Evolutionary conservation across 2,329 filamentous ascomycete genomes (phyloP).

Genomic region (Fusarium metavorans): DNA sequence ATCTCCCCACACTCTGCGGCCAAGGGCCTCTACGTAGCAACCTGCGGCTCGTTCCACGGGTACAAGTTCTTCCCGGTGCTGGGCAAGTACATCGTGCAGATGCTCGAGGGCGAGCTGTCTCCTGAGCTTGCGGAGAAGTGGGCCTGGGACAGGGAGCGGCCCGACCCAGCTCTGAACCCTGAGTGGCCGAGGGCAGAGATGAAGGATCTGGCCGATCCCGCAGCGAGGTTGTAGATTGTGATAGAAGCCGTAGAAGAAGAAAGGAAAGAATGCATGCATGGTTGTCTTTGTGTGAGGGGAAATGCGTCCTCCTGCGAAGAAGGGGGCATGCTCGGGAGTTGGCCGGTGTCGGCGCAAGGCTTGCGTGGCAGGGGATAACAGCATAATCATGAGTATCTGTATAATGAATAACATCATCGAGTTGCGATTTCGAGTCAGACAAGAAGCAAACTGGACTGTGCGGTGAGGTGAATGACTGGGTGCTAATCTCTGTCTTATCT

Average conservation of each 20-base stretch:
- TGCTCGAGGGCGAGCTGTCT: slow-evolving; percentile 61
- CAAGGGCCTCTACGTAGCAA: slow-evolving; percentile 69
- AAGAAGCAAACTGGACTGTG: not conserved
- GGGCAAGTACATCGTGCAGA: slow-evolving; percentile 71
- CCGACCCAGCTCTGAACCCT: slow-evolving; percentile 63
- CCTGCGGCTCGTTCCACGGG: slow-evolving; percentile 75
- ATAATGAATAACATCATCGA: not conserved
- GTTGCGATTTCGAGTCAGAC: not conserved
- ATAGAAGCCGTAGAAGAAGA: slow-evolving; percentile 2
- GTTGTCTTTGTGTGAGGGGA: not conserved
- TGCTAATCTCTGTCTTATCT: not conserved
- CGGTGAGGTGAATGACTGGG: not conserved
- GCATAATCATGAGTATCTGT: not conserved
- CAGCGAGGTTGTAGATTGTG: slow-evolving; percentile 44
- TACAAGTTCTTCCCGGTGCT: slow-evolving; percentile 77
- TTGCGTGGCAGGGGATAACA: not conserved
- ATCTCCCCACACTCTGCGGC: slow-evolving; percentile 67
- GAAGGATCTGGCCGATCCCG: slow-evolving; percentile 59
- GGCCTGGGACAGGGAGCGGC: slow-evolving; percentile 71
- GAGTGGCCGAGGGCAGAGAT: slow-evolving; percentile 71
- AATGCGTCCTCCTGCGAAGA: not conserved
- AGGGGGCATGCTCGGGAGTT: not conserved
- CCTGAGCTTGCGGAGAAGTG: slow-evolving; percentile 60
- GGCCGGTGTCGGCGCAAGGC: not conserved
- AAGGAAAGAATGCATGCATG: not conserved